Percentiles rank a stretch among this genome's conserved stretches.
Evolutionary conservation across 2,329 filamentous ascomycete genomes (phyloP).

Genomic region (Calonectria ilicicola): DNA sequence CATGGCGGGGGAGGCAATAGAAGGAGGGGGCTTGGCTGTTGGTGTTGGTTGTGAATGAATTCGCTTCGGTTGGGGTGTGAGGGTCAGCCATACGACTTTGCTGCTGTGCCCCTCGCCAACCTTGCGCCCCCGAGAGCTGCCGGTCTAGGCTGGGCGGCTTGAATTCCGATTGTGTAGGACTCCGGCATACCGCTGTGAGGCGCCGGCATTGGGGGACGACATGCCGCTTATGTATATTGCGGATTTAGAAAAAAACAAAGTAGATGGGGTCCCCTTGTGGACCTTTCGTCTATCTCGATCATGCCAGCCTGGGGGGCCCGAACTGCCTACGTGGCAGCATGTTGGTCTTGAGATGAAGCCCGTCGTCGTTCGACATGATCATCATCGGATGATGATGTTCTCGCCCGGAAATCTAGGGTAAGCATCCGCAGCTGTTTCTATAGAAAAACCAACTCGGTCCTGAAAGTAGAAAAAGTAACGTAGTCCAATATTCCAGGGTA

Average conservation of each 20-base stretch:
- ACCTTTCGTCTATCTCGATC: slow-evolving; percentile 27
- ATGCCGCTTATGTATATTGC: slow-evolving; percentile 17
- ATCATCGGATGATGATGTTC: neutral
- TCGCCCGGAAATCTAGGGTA: slow-evolving; percentile 10
- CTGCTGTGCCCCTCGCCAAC: slow-evolving; percentile 19
- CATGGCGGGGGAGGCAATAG: neutral
- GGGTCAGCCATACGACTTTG: slow-evolving; percentile 20
- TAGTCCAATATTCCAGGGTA: slow-evolving; percentile 1
- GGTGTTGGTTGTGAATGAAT: slow-evolving; percentile 13
- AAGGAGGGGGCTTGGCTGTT: neutral
- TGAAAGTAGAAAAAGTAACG: slow-evolving; percentile 1
- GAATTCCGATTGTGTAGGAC: slow-evolving; percentile 20
- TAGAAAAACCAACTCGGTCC: neutral
- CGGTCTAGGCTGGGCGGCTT: slow-evolving; percentile 18
- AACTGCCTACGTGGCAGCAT: slow-evolving; percentile 23
- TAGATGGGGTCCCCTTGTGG: slow-evolving; percentile 18
- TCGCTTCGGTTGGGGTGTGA: slow-evolving; percentile 4
- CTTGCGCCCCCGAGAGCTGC: slow-evolving; percentile 10
- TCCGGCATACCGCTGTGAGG: slow-evolving; percentile 26
- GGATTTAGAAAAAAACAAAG: neutral
- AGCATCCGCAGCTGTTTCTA: neutral
- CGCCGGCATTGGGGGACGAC: slow-evolving; percentile 25
- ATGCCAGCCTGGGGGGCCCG: slow-evolving; percentile 17
- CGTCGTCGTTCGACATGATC: slow-evolving; percentile 9
- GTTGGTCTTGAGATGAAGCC: neutral